These are phyloP conservation scores for Penicillium fimorum DNA, from an alignment of 495 filamentous ascomycete genomes.

Conservation along the genomic window DNA sequence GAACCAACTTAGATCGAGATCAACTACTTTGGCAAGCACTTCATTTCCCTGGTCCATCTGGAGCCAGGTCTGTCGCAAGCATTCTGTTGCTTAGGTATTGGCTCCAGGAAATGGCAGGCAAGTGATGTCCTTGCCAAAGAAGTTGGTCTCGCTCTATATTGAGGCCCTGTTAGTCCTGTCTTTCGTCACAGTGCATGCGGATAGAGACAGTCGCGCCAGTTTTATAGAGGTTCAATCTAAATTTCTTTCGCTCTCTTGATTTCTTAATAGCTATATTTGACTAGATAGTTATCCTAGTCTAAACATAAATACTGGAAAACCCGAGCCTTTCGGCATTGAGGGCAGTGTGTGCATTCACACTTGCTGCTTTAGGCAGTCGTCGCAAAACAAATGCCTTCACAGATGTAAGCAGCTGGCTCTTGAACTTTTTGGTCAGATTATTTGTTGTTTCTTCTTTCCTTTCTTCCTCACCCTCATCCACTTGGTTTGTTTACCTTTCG, in stretches of 20 bases:
- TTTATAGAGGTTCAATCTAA: not conserved
- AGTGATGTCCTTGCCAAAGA: not conserved
- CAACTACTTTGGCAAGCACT: slow-evolving; percentile 3
- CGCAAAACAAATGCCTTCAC: not conserved
- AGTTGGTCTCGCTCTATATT: slow-evolving; percentile 1
- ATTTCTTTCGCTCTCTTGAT: not conserved
- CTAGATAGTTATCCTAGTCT: not conserved
- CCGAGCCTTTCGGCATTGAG: not conserved
- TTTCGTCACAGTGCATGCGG: not conserved
- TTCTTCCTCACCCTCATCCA: not conserved
- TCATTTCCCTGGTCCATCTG: not conserved
- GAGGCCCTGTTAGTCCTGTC: not conserved
- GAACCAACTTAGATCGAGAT: not conserved
- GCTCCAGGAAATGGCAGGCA: not conserved
- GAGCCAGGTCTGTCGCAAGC: not conserved
- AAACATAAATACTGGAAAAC: not conserved
- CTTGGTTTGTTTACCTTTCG: not conserved
- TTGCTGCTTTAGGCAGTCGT: not conserved
- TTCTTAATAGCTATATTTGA: not conserved
- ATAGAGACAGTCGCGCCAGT: not conserved
- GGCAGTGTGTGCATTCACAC: not conserved
- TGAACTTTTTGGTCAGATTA: not conserved
- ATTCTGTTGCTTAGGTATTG: not conserved
- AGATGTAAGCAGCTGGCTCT: not conserved
- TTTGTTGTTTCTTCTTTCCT: not conserved